Evolutionary conservation across 2,329 filamentous ascomycete genomes (phyloP), one percentile per base, ranked within the genome.

Genomic region (Fusarium abutilonis): DNA sequence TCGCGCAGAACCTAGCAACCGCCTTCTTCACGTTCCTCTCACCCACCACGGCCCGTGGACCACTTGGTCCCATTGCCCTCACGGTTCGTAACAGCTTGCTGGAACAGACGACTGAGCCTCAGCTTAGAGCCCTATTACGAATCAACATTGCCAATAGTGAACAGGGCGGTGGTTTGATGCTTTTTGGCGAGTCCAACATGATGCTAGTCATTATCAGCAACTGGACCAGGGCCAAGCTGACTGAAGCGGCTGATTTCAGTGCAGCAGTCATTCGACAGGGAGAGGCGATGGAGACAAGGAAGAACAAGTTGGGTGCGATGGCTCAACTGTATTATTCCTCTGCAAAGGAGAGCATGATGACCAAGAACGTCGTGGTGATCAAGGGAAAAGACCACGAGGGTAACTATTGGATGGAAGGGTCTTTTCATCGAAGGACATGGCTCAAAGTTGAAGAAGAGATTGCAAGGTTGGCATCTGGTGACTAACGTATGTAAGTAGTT

Each of bases 131-230:
- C 28, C 68, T 71, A 31, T 57, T 71, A 38, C 67, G 71, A 14
- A 52, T 64, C 9, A 32, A 72, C 11, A 66, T 66, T 6, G 52
- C 66, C 29, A 53, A 61, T 2, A 56, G 59, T 4, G 35, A 53
- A 9, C 67, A 58, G 19, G 65, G 66, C 13, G 55, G 64, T 11
- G 48, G 64, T 1, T 55, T 67, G 0, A 43, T 74, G 2, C 11
- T 74, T 1, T 76, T 71, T 31, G 76, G 78, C 6, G 69, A 74
- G 10, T 32, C 74, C 0, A 63, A 71, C 34, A 67, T 69, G 32
- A 31, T 73, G 10, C 66, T 80, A 8, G 49, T 81, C n/a, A 52
- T 64, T 3, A 71, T 76, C 32, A 76, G 71, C 9, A 81, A 81
- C 57, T 79, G 77, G 76, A 67, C 72, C 6, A 74, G 74, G 39